A percentile compares a stretch with the other conserved stretches of the same genome.
Conservation (phyloP, 2,329 filamentous ascomycete genomes). For the Ophiostoma novo-ulmi region DNA sequence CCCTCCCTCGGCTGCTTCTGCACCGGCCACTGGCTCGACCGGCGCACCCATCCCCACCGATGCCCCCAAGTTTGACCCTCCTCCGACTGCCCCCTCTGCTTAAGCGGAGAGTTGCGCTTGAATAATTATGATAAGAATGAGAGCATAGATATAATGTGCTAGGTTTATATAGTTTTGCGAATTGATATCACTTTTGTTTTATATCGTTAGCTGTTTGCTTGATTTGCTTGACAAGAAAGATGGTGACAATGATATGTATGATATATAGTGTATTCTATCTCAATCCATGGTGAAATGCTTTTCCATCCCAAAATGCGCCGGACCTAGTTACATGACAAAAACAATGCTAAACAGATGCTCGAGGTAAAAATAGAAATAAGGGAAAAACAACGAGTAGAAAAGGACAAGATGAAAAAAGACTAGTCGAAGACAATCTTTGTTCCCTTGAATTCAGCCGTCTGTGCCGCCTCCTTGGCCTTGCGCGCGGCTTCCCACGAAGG, state of each 20-base stretch:
- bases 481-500: slow-evolving; percentile 61
- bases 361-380: neutral
- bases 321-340: neutral
- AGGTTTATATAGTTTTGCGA: slow-evolving; percentile 6
- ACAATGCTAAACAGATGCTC: slow-evolving; percentile 10
- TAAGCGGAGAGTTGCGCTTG: slow-evolving; percentile 3
- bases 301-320: neutral
- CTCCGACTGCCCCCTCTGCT: slow-evolving; percentile 25
- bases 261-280: neutral
- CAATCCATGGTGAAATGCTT: slow-evolving; percentile 6
- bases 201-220: neutral
- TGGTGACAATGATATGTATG: slow-evolving; percentile 2
- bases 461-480: slow-evolving; percentile 54
- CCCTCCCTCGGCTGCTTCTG: slow-evolving; percentile 11
- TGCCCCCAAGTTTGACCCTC: slow-evolving; percentile 27
- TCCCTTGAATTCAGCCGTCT: slow-evolving; percentile 50
- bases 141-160: neutral
- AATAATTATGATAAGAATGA: neutral
- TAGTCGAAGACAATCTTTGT: slow-evolving; percentile 44
- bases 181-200: slow-evolving; percentile 3
- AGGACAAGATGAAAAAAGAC: neutral
- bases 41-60: slow-evolving; percentile 12
- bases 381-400: neutral
- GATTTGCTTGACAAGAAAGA: neutral
- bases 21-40: slow-evolving; percentile 12